Evolutionary conservation across 495 filamentous ascomycete genomes (phyloP), one percentile per base, ranked within the genome.

Genomic region (Durotheca rogersii): DNA sequence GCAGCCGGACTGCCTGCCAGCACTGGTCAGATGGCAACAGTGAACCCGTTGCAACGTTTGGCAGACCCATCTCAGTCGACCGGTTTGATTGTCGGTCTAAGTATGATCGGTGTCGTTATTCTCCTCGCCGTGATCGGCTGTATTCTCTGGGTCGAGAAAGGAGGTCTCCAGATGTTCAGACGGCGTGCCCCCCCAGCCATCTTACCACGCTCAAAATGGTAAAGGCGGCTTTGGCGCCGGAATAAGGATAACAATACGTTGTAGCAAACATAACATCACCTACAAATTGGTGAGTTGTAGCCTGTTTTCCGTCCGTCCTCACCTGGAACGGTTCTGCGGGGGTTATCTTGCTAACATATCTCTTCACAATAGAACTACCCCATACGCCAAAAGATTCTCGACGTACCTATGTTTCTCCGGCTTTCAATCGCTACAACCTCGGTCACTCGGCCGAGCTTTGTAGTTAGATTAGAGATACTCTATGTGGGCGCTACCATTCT

Each of bases 31-130:
- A 32, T 4, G 5, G 18, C 25, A 12, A 25, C 42, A 2, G 17
- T 9, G 6, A 35, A 38, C 16, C 11, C 43, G 16, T 34, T 2
- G 10, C 10, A n/a, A n/a, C n/a, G n/a, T n/a, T n/a, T n/a, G n/a
- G n/a, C n/a, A n/a, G n/a, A n/a, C n/a, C n/a, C n/a, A n/a, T n/a
- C n/a, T n/a, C n/a, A 12, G 9, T 37, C 20, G n/a, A 37, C 25
- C n/a, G 49, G 58, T 27, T 27, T 33, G 6, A 51, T 54, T 43
- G 45, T 49, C 5, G 58, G 53, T n/a, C 20, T 49, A 7, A 41
- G 39, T 4, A 27, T 47, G 10, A 16, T 16, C n/a, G 58, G 49
- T 1, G 38, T 55, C 2, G 25, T 54, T 5, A 23, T 58, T 12
- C 17, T 58, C 7, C 23, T 61, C 20, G 0, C 35, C 12, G 32